These are phyloP conservation scores for Microthyrium microscopicum DNA, from an alignment of 2,329 filamentous ascomycete species.

Conservation along the genomic window DNA sequence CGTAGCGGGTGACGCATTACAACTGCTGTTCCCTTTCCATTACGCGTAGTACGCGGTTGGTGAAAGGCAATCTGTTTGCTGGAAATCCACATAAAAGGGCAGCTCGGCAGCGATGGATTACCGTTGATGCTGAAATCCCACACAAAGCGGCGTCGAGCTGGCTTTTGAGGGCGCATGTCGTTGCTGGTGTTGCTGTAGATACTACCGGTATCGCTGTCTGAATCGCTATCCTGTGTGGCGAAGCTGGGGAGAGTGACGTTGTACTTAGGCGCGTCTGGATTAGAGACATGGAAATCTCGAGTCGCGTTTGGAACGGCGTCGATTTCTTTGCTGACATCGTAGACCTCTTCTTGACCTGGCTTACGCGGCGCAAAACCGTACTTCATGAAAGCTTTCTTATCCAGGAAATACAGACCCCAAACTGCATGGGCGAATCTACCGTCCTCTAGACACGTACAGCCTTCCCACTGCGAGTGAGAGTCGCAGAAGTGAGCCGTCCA, in stretches of 20 bases:
- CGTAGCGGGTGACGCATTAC: slow-evolving; percentile 2
- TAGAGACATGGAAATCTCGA: neutral
- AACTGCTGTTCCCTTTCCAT: neutral
- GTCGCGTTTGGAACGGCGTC: neutral
- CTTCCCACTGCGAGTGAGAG: neutral
- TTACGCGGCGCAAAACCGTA: neutral
- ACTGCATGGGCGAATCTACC: slow-evolving; percentile 3
- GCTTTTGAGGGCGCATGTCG: no score
- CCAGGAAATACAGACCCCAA: slow-evolving; percentile 6
- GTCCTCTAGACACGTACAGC: neutral
- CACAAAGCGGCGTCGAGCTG: no score
- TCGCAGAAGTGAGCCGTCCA: neutral
- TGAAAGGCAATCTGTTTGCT: slow-evolving; percentile 1
- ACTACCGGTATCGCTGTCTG: no score
- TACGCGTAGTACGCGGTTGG: neutral
- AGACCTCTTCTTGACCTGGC: neutral
- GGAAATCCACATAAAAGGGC: slow-evolving; percentile 3
- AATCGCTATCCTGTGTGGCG: no score
- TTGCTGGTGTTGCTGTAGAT: no score
- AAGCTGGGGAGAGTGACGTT: no score
- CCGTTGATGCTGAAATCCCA: no score
- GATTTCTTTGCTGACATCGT: neutral
- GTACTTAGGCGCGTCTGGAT: neutral
- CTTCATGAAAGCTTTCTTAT: slow-evolving; percentile 2
- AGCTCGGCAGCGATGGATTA: neutral